Evolutionary conservation across 768 basidiomycete genomes (phyloP), one percentile per base, ranked within the genome.

Genomic region (Leucocoprinus sp.): DNA sequence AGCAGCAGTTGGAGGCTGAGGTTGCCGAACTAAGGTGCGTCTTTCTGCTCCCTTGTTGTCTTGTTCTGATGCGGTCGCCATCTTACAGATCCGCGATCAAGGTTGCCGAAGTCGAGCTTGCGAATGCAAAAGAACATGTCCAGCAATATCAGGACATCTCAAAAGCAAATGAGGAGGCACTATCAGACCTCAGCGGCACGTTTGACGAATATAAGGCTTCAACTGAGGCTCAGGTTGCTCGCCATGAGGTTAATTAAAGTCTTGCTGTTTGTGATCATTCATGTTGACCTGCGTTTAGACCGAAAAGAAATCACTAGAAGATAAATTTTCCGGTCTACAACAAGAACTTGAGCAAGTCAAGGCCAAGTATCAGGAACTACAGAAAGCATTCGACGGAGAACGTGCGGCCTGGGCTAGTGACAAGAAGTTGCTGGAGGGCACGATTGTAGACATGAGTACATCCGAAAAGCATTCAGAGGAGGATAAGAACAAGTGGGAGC

Each of bases 141-240:
- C 76, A 84, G 49, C 91, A 93, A 60, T 93, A 84, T 76, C 77
- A 87, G 57, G 81, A 85, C 52, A 92, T 93, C 54, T 84, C 84
- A 50, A 76, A 82, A 55, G 84, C 87, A 0, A 90, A 76, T 54
- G 91, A 93, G 59, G 74, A 74, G 51, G 86, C 89, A 7, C 68
- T 93, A 5, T 69, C 75, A 22, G 74, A 75, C 24, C 62, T 92
- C 34, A 88, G 80, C 45, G 54, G 67, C 0, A 89, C 85, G 0
- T 81, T 82, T 51, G 90, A 93, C 45, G 82, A 90, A 58, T 93
- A 84, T 69, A 85, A 81, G 61, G 56, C 73, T 3, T 74, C 78
- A 0, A 82, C 82, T 0, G 87, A 89, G 48, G 69, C 74, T n/a
- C 76, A 82, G 53, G 65, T 90, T 43, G 60, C 78, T 11, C 70